These are phyloP conservation scores for Trypanosoma caninum DNA, from an alignment of 208 protist genomes.

Conservation along the genomic window DNA sequence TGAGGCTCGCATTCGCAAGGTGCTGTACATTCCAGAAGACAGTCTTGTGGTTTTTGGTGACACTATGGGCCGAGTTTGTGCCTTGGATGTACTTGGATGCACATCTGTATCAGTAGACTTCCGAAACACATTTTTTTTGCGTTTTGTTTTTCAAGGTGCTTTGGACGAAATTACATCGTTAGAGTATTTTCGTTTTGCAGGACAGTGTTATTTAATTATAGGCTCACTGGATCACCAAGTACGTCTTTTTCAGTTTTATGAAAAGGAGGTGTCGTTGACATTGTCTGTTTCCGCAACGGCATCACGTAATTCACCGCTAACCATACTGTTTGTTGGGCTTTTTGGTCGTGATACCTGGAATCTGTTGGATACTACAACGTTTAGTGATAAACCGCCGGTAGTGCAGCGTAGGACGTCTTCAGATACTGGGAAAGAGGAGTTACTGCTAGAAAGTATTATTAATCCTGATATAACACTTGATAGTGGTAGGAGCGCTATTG, in stretches of 20 bases:
- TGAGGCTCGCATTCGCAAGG: slow-evolving; percentile 37
- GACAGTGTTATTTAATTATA: slow-evolving; percentile 30
- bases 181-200: slow-evolving; percentile 7
- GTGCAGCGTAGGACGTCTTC: background rate
- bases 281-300: background rate
- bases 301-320: background rate
- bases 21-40: slow-evolving; percentile 30
- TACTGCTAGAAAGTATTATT: slow-evolving; percentile 14
- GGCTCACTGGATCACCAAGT: slow-evolving; percentile 59
- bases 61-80: slow-evolving; percentile 41
- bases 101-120: slow-evolving; percentile 25
- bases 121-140: slow-evolving; percentile 2
- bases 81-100: slow-evolving; percentile 41
- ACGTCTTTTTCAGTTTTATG: slow-evolving; percentile 46
- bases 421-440: slow-evolving; percentile 2
- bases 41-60: slow-evolving; percentile 32
- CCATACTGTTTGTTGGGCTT: slow-evolving; percentile 14
- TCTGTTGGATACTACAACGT: slow-evolving; percentile 5
- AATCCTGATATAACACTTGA: background rate
- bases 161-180: slow-evolving; percentile 29
- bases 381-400: background rate
- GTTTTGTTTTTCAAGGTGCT: slow-evolving; percentile 28
- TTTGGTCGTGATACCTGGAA: slow-evolving; percentile 19
- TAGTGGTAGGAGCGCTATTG: background rate
- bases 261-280: background rate